Conservation (phyloP, 1,284 basidiomycete genomes). For the Phenoliferia sp. region DNA sequence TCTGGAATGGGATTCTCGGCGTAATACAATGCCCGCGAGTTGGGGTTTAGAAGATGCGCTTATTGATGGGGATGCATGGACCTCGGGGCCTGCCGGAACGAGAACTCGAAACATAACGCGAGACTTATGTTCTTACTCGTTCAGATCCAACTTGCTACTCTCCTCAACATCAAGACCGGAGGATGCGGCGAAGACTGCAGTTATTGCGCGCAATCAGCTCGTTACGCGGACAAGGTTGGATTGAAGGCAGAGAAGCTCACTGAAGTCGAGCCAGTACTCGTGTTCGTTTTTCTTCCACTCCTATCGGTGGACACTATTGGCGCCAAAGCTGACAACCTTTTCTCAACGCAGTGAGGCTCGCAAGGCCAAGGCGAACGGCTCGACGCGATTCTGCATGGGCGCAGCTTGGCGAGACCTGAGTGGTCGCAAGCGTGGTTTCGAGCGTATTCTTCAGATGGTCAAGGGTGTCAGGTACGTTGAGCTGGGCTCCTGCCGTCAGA, state of each 20-base stretch:
- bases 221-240: conserved; percentile 66
- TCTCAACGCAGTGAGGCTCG: conserved; percentile 50
- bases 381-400: conserved; percentile 98
- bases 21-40: too few species aligned
- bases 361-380: conserved; percentile 91
- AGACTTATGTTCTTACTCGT: conserved; percentile 58
- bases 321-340: not conserved
- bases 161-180: conserved; percentile 98
- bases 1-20: conserved; percentile 3
- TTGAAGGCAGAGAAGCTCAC: conserved; percentile 84
- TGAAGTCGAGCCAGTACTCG: conserved; percentile 86
- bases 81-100: too few species aligned
- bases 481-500: not conserved
- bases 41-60: too few species aligned
- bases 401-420: conserved; percentile 97
- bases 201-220: conserved; percentile 95
- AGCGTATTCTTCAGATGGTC: conserved; percentile 91
- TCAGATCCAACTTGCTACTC: conserved; percentile 86
- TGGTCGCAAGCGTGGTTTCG: conserved; percentile 89
- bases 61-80: not conserved
- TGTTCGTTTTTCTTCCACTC: conserved; percentile 51
- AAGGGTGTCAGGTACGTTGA: conserved; percentile 52
- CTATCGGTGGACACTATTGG: not conserved
- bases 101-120: not conserved
- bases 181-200: conserved; percentile 97